Conservation (phyloP, 495 filamentous ascomycete genomes). For the Penicillium waksmanii region DNA sequence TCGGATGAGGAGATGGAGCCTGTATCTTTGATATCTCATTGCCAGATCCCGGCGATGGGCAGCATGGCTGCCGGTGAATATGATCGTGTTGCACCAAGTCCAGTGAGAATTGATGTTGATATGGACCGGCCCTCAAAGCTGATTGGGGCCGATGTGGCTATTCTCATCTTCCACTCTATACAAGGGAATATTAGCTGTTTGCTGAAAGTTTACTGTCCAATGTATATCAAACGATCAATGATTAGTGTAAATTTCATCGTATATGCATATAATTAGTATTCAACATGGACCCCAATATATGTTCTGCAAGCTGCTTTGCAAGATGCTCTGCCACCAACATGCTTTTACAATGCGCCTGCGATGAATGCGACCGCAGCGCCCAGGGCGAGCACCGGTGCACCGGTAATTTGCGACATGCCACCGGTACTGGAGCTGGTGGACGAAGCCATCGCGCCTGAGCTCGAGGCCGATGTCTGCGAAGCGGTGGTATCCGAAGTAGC, state of each 20-base stretch:
- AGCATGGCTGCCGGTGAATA: background rate
- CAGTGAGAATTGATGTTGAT: too few species aligned
- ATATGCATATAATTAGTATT: background rate
- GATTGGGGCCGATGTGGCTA: too few species aligned
- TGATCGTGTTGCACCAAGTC: too few species aligned
- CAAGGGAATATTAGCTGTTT: too few species aligned
- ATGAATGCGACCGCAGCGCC: slow-evolving; percentile 18
- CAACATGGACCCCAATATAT: background rate
- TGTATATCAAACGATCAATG: too few species aligned
- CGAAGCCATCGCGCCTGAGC: background rate
- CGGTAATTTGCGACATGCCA: slow-evolving; percentile 18
- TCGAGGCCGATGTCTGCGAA: background rate
- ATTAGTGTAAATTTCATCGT: too few species aligned
- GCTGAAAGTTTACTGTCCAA: too few species aligned
- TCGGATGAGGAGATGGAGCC: slow-evolving; percentile 1
- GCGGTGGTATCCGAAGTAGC: background rate
- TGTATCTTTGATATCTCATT: too few species aligned
- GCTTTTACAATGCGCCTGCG: slow-evolving; percentile 16
- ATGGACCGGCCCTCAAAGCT: too few species aligned
- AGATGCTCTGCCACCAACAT: background rate
- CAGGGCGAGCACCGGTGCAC: slow-evolving; percentile 10
- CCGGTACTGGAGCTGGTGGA: slow-evolving; percentile 23
- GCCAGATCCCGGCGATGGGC: background rate
- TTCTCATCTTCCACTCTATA: too few species aligned
- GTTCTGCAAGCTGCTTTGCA: background rate